Base-by-base conservation (phyloP, 2,329 filamentous ascomycete species). In the Arthrobotrys sphaeroides region DNA sequence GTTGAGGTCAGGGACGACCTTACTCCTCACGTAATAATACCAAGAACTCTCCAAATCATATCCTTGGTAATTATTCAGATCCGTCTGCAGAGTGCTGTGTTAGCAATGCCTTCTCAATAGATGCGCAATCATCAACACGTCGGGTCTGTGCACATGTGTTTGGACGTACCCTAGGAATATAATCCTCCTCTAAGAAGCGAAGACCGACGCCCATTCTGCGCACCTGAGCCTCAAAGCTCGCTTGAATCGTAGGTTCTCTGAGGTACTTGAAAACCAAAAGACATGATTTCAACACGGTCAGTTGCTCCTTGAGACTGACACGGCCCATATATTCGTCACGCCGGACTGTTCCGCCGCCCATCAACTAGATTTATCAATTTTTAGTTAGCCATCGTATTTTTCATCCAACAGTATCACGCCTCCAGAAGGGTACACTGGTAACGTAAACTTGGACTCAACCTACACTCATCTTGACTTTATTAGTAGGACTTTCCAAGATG, bases 201-300 rank as follows among this genome's bases (percentile, higher is more conserved):
- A 68, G 65, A 24, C 65, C 65, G 7, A 16, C 65, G n/a, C 51
- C 51, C 65, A 68, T 68, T 60, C 65, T 68, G 13, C 65, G 16
- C 26, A 68, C 42, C 51, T 68, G 65, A 60, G 65, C 65, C 26
- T 68, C 65, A 42, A 68, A 68, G 28, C 18, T 68, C 38, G 65
- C n/a, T 13, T 47, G 13, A 20, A 60, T 51, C 16, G 38, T 26
- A 40, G 65, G 65, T 2, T 68, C 65, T 68, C 65, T 68, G 53
- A 68, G 65, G 42, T 68, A 68, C 16, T 60, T 60, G 65, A 68
- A 68, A 42, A 68, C 65, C 40, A 68, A 60, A 20, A 68, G 60
- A 31, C 51, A 57, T 36, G 65, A 59, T 53, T 68, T 68, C 26
- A 68, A 38, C 40, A 45, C 53, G 40, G 24, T 36, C 38, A 68